These are phyloP conservation scores for Warburgia ugandensis DNA, from an alignment of 164 flowering plant genomes.

Conservation along the genomic window DNA sequence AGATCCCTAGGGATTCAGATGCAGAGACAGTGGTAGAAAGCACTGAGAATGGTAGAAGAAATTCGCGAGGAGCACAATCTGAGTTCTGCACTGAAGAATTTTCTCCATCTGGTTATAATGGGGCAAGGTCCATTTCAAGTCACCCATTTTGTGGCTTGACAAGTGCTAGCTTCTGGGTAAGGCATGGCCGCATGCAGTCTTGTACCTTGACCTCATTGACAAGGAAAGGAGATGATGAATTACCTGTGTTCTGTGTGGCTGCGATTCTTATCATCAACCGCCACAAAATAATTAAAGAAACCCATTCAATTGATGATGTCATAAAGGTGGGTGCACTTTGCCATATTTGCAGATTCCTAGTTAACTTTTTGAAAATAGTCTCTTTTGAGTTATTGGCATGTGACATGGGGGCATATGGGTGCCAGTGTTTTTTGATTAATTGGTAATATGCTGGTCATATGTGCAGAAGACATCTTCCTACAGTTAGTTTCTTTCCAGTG, in stretches of 20 bases:
- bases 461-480: too few relatives aligned
- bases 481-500: too few relatives aligned
- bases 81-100: slow-evolving; percentile 29
- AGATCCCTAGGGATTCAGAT: slow-evolving; percentile 37
- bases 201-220: slow-evolving; percentile 30
- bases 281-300: slow-evolving; percentile 55
- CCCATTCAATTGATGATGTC: slow-evolving; percentile 78
- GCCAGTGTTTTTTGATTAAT: too few relatives aligned
- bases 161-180: slow-evolving; percentile 51
- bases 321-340: slow-evolving; percentile 58
- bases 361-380: too few relatives aligned
- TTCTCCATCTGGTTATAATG: slow-evolving; percentile 29
- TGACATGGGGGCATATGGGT: too few relatives aligned
- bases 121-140: slow-evolving; percentile 31
- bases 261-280: slow-evolving; percentile 76
- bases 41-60: slow-evolving; percentile 22
- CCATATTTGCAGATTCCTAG: too few relatives aligned
- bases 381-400: too few relatives aligned
- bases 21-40: slow-evolving; percentile 31
- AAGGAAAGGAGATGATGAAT: slow-evolving; percentile 57
- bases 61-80: slow-evolving; percentile 25
- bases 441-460: too few relatives aligned
- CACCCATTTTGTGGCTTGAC: slow-evolving; percentile 77
- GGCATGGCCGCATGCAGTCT: slow-evolving; percentile 32
- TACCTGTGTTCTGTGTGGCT: slow-evolving; percentile 81